phyloP scores from a whole-genome alignment of 495 filamentous ascomycete species.

The Jackrogersella minutella region DNA sequence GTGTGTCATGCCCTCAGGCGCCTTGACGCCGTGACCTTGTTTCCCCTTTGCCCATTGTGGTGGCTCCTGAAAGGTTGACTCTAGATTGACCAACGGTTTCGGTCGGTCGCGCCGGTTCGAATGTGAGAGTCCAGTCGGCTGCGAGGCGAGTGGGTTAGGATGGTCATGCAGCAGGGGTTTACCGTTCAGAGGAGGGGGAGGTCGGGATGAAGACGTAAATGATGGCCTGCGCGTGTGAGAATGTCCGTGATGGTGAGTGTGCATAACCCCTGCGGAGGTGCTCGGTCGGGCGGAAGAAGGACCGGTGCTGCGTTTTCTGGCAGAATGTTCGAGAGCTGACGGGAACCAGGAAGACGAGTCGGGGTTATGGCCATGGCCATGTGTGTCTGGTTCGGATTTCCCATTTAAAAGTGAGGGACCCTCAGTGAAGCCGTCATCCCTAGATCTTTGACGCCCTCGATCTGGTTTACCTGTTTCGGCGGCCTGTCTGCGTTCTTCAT shows the following conservation, averaged over 20 bases:
- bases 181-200: constrained; percentile 27
- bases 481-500: constrained; percentile 52
- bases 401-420: constrained; percentile 61
- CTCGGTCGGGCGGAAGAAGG: constrained; percentile 28
- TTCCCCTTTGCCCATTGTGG: constrained; percentile 69
- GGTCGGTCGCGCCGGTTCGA: constrained; percentile 38
- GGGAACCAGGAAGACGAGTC: constrained; percentile 53
- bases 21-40: constrained; percentile 72
- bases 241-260: too few species aligned
- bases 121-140: constrained; percentile 24
- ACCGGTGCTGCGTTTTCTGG: constrained; percentile 41
- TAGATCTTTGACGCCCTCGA: constrained; percentile 26
- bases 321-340: constrained; percentile 54
- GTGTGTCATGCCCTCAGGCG: constrained; percentile 61
- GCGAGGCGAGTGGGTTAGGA: constrained; percentile 28
- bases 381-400: constrained; percentile 23
- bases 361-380: constrained; percentile 8
- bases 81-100: constrained; percentile 76
- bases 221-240: constrained; percentile 30
- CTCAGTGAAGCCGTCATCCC: constrained; percentile 53
- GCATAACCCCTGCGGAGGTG: constrained; percentile 26
- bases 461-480: constrained; percentile 34
- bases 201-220: constrained; percentile 30
- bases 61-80: constrained; percentile 74
- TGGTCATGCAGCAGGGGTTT: constrained; percentile 20